Base-by-base conservation (phyloP, 2,329 filamentous ascomycete genomes). In the Penicillium sp. region DNA sequence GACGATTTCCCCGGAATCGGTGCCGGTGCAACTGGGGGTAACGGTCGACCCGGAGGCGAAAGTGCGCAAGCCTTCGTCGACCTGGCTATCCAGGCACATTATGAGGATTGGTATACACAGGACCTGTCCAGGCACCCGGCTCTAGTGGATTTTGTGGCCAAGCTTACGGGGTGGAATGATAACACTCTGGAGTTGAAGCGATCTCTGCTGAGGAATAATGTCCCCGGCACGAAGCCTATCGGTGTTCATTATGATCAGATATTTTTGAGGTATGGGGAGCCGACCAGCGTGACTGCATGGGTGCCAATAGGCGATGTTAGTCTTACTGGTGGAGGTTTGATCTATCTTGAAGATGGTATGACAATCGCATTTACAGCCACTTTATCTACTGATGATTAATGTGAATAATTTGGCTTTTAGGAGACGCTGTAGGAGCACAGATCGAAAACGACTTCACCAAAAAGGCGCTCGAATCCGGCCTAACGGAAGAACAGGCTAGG, bases 221-320 rank as follows among this genome's bases (percentile, higher is more conserved):
- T 79, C 0, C 82, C 82, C 0, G 76, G 76, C 0, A 82, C 80
- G 49, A 80, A 81, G 60, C 80, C 81, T 0, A 84, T 83, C 59
- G 81, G 82, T 0, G 82, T 85, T 3, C 82, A 85, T 59, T 84
- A 84, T 61, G 82, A 85, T 62, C 81, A 84, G 67, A 83, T 80
- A 21, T 84, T 84, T 62, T 65, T 84, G 48, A 66, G 81, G 1
- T 65, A 83, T 62, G 82, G 81, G 1, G 81, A 83, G 50, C 76
- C 79, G 1, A 82, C 80, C 0, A 77, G 74, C 28, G 68, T 84
- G 0, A 84, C 82, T 3, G 81, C 80, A 0, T 85, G 82, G 82
- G 77, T 84, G 0, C 79, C 81, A 0, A 81, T 84, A 60, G 81
- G 81, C 0, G 79, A 83, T 63, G 65, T 84, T 3, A 72, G 74